A percentile compares a stretch with the other conserved stretches of the same genome.
These are phyloP conservation scores for Cyclaneusma minus DNA, from an alignment of 2,329 filamentous ascomycete species.

Conservation along the genomic window DNA sequence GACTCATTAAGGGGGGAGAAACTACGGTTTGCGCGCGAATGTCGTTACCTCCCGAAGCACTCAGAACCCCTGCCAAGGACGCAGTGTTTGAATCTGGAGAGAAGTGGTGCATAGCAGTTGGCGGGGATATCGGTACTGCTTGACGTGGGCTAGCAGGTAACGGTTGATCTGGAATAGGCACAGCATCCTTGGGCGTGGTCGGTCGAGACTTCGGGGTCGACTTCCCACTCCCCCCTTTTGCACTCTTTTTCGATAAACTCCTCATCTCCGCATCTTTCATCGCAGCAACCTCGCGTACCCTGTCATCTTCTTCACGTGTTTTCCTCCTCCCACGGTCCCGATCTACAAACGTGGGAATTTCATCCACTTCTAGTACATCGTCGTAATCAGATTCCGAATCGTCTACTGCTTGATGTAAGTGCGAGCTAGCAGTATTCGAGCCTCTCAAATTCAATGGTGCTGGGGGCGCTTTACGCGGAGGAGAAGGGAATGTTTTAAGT, in stretches of 20 bases:
- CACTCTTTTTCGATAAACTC: constrained; percentile 61
- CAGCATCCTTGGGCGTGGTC: constrained; percentile 25
- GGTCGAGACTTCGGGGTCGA: constrained; percentile 29
- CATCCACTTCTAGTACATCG: constrained; percentile 55
- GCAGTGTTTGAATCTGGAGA: constrained; percentile 22
- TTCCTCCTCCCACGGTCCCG: constrained; percentile 59
- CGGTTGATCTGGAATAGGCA: constrained; percentile 16
- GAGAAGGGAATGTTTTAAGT: constrained; percentile 36
- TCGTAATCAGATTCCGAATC: constrained; percentile 73
- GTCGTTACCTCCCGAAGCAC: constrained; percentile 14
- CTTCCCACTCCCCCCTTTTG: too few relatives aligned
- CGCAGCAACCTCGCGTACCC: constrained; percentile 54
- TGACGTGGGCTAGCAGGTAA: constrained; percentile 24
- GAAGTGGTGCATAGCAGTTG: constrained; percentile 17
- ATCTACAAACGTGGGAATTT: constrained; percentile 34
- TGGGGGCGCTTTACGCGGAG: constrained; percentile 68
- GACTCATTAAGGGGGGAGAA: constrained; percentile 34
- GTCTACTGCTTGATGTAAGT: constrained; percentile 26
- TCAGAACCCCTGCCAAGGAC: constrained; percentile 37
- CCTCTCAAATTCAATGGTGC: constrained; percentile 62
- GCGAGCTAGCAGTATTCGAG: constrained; percentile 22
- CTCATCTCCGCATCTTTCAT: constrained; percentile 52
- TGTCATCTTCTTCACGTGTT: constrained; percentile 79
- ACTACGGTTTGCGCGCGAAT: constrained; percentile 17
- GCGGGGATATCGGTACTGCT: constrained; percentile 17